Evolutionary conservation across 805 yeast genomes (phyloP), one percentile per base, ranked within the genome.

Genomic region (Lipomyces sp.): DNA sequence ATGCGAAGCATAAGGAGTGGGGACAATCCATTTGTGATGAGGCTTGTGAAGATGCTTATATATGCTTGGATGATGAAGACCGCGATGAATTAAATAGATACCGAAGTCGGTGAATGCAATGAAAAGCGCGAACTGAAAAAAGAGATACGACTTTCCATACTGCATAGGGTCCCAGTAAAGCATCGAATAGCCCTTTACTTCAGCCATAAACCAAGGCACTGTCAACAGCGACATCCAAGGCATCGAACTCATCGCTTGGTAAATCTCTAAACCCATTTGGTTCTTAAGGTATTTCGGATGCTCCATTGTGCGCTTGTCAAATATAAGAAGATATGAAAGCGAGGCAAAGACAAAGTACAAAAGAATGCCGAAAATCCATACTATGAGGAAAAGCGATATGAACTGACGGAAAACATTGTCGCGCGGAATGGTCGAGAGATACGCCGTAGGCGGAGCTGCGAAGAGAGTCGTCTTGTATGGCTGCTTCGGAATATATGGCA

Each of bases 11-110:
- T 84, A 93, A 39, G 98, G 98, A 8, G 98, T 91, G 55, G 98
- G 91, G 36, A 93, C 96, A 61, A 93, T 81, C 98, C 98, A 93
- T 73, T 93, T 93, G 78, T 93, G 98, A 70, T 93, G 98, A 11
- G 97, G 97, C 73, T 93, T 93, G 74, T 93, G 98, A 56, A 93
- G 73, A 23, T 64, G 68, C 74, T 84, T 90, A 79, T 93, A 93
- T 36, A 93, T 83, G 16, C 75, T 61, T 21, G 96, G 97, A 87
- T 93, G 88, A 69, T 93, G 98, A 64, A 93, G 77, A 79, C 86
- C 79, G 67, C 98, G 82, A 73, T 93, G 98, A 61, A 89, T 84
- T 65, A 85, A 75, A 68, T 93, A 93, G 64, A 93, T 89, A 49
- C 91, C 85, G 68, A 88, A 84, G 71, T 93, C 98, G 1, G 98